These are phyloP conservation scores for Linnemannia hyalina DNA, from an alignment of 192 early-diverging fungal species.

Conservation along the genomic window DNA sequence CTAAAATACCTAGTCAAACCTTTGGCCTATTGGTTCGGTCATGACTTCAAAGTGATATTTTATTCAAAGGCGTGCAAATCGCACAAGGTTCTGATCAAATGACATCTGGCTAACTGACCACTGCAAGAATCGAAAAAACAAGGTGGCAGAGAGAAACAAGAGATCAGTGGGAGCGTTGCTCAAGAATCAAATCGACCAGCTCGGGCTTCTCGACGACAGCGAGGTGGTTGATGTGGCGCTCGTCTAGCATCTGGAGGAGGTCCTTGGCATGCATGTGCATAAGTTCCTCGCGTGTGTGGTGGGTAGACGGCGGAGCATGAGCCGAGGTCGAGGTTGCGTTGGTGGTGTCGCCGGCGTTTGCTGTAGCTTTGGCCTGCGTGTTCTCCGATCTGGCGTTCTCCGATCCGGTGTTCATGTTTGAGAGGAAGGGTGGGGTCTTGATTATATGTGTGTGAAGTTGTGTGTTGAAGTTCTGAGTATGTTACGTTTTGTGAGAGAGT, in stretches of 20 bases:
- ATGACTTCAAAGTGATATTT: not conserved
- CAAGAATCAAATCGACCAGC: slow-evolving; percentile 12
- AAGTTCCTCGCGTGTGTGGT: slow-evolving; percentile 10
- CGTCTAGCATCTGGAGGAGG: slow-evolving; percentile 10
- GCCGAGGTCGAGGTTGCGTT: not conserved
- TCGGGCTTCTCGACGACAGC: slow-evolving; percentile 14
- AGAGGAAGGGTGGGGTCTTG: too few species aligned
- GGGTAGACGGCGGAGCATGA: not conserved
- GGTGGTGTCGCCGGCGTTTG: not conserved
- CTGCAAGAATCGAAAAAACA: not conserved
- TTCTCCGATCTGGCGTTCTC: not conserved
- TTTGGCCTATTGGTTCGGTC: not conserved
- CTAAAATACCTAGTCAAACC: not conserved
- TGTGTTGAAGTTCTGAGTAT: not conserved
- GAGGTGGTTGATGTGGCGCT: slow-evolving; percentile 11
- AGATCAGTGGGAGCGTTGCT: not conserved
- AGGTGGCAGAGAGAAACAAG: too few species aligned
- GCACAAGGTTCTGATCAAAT: not conserved
- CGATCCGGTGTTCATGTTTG: not conserved
- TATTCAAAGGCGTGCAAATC: not conserved
- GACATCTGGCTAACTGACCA: not conserved
- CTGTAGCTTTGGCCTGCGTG: not conserved
- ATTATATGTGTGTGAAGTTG: too few species aligned
- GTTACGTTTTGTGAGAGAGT: too few species aligned
- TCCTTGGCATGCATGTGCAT: slow-evolving; percentile 14